These are phyloP conservation scores for Blastomyces parvus DNA, from an alignment of 2,329 filamentous ascomycete genomes.

Conservation along the genomic window DNA sequence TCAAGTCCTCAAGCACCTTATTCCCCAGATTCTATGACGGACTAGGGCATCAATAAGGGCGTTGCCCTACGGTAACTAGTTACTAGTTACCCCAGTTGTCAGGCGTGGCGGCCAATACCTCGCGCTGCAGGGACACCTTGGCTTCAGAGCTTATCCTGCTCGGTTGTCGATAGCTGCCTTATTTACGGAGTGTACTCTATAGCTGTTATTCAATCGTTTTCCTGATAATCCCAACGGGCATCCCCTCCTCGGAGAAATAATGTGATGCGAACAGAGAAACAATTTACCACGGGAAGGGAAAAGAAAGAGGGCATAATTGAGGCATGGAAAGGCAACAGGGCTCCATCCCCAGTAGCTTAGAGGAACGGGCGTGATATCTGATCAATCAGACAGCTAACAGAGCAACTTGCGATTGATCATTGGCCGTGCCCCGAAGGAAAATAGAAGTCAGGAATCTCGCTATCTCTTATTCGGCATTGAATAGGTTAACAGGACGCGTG, in stretches of 20 bases:
- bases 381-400: neutral
- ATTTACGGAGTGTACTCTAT: too few relatives aligned
- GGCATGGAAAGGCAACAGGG: neutral
- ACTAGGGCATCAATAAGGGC: neutral
- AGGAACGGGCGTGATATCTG: neutral
- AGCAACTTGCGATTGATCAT: neutral
- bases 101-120: neutral
- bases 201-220: neutral
- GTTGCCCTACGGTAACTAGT: neutral
- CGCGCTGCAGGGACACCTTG: neutral
- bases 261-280: neutral
- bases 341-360: neutral
- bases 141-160: neutral
- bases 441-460: neutral
- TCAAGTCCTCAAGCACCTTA: neutral
- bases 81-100: neutral
- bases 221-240: neutral
- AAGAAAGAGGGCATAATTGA: neutral
- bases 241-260: neutral
- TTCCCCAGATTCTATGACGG: neutral
- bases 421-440: neutral
- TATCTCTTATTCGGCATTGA: neutral
- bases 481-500: neutral
- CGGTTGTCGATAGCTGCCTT: too few relatives aligned
- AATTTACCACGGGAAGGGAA: neutral